Conservation (phyloP, 805 yeast genomes). For the Sporopachydermia lactativora region DNA sequence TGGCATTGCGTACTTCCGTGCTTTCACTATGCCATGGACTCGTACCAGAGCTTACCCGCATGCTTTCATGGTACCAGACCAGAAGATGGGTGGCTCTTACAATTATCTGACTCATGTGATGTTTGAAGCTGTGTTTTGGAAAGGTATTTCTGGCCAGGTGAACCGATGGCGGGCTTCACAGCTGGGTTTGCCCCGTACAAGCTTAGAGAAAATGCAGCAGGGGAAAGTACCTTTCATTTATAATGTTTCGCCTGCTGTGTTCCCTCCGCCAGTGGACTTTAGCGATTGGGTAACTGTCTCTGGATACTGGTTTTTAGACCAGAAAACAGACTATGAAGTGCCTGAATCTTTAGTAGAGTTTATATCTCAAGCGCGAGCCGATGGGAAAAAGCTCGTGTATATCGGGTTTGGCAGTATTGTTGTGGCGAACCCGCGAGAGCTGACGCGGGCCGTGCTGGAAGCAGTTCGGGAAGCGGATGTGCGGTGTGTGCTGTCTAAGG, state of each 20-base stretch:
- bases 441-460: constrained; percentile 64
- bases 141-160: constrained; percentile 75
- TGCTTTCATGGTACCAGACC: constrained; percentile 91
- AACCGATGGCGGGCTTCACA: constrained; percentile 74
- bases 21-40: constrained; percentile 99
- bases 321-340: constrained; percentile 37
- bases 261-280: constrained; percentile 88
- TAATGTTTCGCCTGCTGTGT: constrained; percentile 74
- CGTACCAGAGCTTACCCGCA: constrained; percentile 92
- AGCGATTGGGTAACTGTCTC: constrained; percentile 93
- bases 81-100: constrained; percentile 83
- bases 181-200: constrained; percentile 54
- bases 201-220: constrained; percentile 57
- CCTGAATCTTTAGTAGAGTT: constrained; percentile 44
- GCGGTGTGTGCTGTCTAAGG: constrained; percentile 77
- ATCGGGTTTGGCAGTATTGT: constrained; percentile 96
- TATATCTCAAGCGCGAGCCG: constrained; percentile 43
- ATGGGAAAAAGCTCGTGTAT: constrained; percentile 62
- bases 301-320: constrained; percentile 80
- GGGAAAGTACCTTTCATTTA: constrained; percentile 77
- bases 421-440: constrained; percentile 63
- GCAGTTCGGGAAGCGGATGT: constrained; percentile 76
- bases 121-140: constrained; percentile 90
- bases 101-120: constrained; percentile 86
- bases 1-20: constrained; percentile 80